These are phyloP conservation scores for Ophiostoma ips DNA, from an alignment of 2,329 filamentous ascomycete species.

Conservation along the genomic window DNA sequence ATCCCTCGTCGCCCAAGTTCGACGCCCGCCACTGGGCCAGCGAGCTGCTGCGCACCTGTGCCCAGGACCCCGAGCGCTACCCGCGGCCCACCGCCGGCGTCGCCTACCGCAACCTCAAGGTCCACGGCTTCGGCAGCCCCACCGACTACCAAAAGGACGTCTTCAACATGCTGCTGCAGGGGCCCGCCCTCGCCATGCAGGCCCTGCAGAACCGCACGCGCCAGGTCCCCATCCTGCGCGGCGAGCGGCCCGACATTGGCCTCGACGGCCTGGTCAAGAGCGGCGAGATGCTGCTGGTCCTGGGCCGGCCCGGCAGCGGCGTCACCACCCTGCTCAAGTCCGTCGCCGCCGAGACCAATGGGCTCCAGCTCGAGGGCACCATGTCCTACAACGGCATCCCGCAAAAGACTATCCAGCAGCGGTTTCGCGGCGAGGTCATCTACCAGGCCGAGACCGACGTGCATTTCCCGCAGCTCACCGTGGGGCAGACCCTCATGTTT, in stretches of 20 bases:
- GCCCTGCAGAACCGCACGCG: slow-evolving; percentile 37
- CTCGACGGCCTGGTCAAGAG: slow-evolving; percentile 32
- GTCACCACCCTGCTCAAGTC: slow-evolving; percentile 45
- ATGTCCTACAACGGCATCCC: slow-evolving; percentile 10
- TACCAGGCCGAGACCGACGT: slow-evolving; percentile 78
- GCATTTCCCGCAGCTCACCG: slow-evolving; percentile 63
- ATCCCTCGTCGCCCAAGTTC: slow-evolving; percentile 31
- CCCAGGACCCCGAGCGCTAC: slow-evolving; percentile 17
- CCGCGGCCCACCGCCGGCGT: slow-evolving; percentile 37
- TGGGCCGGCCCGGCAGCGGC: slow-evolving; percentile 43
- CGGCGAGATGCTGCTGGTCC: slow-evolving; percentile 43
- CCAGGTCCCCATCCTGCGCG: slow-evolving; percentile 39
- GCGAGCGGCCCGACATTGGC: slow-evolving; percentile 17
- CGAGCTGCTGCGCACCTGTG: slow-evolving; percentile 28
- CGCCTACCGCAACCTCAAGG: slow-evolving; percentile 51
- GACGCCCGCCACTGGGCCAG: slow-evolving; percentile 31
- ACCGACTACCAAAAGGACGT: slow-evolving; percentile 60
- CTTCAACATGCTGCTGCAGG: slow-evolving; percentile 43
- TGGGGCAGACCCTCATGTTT: slow-evolving; percentile 68
- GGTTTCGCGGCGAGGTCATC: slow-evolving; percentile 23
- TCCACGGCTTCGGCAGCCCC: slow-evolving; percentile 50
- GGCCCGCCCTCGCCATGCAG: slow-evolving; percentile 27
- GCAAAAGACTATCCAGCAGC: slow-evolving; percentile 21
- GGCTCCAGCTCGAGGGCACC: slow-evolving; percentile 24
- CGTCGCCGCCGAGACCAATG: slow-evolving; percentile 53